Evolutionary conservation across 2,329 filamentous ascomycete genomes (phyloP), one percentile per base, ranked within the genome.

Genomic region (Cyphellophora attinorum): DNA sequence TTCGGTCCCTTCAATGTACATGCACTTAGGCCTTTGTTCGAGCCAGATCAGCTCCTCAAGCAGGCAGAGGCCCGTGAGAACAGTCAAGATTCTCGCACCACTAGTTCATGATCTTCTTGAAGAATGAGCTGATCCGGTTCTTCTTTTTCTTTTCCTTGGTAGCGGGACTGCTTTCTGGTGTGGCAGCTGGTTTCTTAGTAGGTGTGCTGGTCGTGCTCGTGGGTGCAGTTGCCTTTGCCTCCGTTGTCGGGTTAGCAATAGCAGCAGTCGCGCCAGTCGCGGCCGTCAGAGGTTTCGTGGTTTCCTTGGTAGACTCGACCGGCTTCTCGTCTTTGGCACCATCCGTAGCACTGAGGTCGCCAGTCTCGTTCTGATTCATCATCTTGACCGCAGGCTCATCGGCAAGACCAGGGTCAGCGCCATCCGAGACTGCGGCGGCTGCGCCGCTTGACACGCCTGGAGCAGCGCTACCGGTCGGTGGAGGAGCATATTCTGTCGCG

Each of bases 81-180:
- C n/a, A 28, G 5, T n/a, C n/a, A n/a, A n/a, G n/a, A n/a, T n/a
- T n/a, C n/a, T n/a, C n/a, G n/a, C n/a, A 16, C 38, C 8, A 21
- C 38, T 50, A 62, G 49, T 61, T 61, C 37, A 73, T 57, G 55
- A 70, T 73, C 45, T 68, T 68, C 60, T 72, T 72, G 37, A 74
- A 44, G 50, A 82, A 73, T 49, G 81, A 70, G 57, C 76, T 81
- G 39, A 79, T 49, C 35, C 77, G 68, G 57, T 73, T 66, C 65
- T 76, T 78, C 67, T 78, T 79, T 67, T 80, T 81, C 62, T 74
- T 76, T 33, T 74, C 67, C 11, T 63, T 59, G 35, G 60, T 58
- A 11, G 46, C 47, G 19, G 46, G 40, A 13, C 44, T 44, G 32
- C 40, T 37, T 18, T 40, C 35, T 6, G 52, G 52, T 18, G 56